These are phyloP conservation scores for Persicaria maculosa DNA, from an alignment of 148 eudicot genomes.

Conservation along the genomic window DNA sequence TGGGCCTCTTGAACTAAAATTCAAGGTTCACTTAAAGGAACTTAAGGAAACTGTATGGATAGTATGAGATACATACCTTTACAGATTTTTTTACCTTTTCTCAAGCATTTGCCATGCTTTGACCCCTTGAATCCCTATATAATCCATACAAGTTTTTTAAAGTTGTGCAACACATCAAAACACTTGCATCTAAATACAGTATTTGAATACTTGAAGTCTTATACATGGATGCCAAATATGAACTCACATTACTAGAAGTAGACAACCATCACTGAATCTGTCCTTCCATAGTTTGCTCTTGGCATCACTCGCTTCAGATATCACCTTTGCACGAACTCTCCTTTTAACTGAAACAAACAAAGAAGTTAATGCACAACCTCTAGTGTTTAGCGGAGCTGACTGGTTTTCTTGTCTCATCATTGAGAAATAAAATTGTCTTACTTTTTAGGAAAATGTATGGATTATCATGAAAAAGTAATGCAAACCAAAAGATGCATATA, in stretches of 20 bases:
- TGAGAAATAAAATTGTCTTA: constrained; percentile 24
- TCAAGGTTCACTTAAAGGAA: neutral
- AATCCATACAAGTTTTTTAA: no score
- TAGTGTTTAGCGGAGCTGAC: neutral
- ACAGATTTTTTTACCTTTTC: constrained; percentile 36
- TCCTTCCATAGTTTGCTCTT: constrained; percentile 38
- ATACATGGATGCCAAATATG: neutral
- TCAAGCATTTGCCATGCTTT: constrained; percentile 28
- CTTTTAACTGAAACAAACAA: constrained; percentile 40
- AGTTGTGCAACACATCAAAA: no score
- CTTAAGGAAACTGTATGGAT: constrained; percentile 2
- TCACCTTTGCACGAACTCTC: constrained; percentile 31
- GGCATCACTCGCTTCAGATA: constrained; percentile 36
- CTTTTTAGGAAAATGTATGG: constrained; percentile 40
- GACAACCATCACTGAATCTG: constrained; percentile 40
- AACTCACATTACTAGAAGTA: constrained; percentile 35
- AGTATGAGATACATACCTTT: constrained; percentile 33
- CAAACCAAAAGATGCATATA: constrained; percentile 2
- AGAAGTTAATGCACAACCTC: constrained; percentile 6
- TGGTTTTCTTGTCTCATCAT: neutral
- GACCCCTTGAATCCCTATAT: constrained; percentile 51
- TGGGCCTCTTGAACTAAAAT: neutral
- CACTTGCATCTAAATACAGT: no score
- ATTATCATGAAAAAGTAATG: constrained; percentile 15
- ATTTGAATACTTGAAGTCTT: neutral